These are phyloP conservation scores for Epichloe scottii DNA, from an alignment of 2,329 filamentous ascomycete species.

Conservation along the genomic window DNA sequence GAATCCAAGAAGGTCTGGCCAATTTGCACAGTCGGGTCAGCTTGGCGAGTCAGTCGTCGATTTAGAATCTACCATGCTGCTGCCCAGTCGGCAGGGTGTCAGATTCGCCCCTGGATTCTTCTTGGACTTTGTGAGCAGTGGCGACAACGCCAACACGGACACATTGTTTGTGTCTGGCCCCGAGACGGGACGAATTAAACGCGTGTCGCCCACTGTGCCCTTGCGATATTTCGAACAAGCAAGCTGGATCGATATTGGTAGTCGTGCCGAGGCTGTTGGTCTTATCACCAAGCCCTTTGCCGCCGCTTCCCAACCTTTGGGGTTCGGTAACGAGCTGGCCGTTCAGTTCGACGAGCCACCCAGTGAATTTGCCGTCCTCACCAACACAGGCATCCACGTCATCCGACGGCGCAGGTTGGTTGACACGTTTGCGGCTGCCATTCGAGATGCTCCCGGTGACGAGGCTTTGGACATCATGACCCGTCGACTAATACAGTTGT, in stretches of 20 bases:
- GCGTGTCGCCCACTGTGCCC: conserved; percentile 37
- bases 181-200: conserved; percentile 74
- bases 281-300: conserved; percentile 61
- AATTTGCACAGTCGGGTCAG: conserved; percentile 10
- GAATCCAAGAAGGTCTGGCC: conserved; percentile 17
- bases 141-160: conserved; percentile 49
- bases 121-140: conserved; percentile 64
- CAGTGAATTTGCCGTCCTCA: conserved; percentile 80
- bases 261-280: conserved; percentile 66
- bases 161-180: conserved; percentile 74
- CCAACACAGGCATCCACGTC: conserved; percentile 80
- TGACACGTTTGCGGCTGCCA: conserved; percentile 77
- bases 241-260: conserved; percentile 63
- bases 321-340: conserved; percentile 90
- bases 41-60: conserved; percentile 30
- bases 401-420: conserved; percentile 75
- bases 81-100: conserved; percentile 37
- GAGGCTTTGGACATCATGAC: conserved; percentile 74
- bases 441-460: conserved; percentile 59
- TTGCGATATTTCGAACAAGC: conserved; percentile 65
- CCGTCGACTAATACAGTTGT: conserved; percentile 70
- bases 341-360: conserved; percentile 83
- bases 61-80: conserved; percentile 35
- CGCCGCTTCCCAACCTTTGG: conserved; percentile 53
- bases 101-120: conserved; percentile 83